Base-by-base conservation (phyloP, 345 rosid species). In the Trapa bicornis region DNA sequence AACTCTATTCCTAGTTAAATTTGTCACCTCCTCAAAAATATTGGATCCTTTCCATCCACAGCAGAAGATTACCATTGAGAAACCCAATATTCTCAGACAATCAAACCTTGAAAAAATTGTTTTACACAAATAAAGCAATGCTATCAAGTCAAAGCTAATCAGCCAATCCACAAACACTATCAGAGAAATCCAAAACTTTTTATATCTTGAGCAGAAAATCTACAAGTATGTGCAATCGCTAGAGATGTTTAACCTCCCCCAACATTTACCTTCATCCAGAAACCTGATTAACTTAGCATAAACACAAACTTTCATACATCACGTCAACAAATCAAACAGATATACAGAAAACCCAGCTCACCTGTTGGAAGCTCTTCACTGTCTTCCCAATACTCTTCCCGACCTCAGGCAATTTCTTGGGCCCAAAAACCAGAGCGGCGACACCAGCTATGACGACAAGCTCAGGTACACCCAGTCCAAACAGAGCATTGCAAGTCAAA, bases 311-410 rank as follows among this genome's bases (percentile, higher is more conserved):
- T 58, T 58, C 37, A 8, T 3, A 0, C 38, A 58, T n/a, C 17
- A 4, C 7, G 33, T 54, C 37, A 58, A 5, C 39, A 66, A 60
- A 69, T 69, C 13, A 71, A 22, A 73, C 43, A 33, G 66, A 65
- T 70, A 71, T 17, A 48, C 48, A 33, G 45, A 69, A 66, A 64
- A 65, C 67, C 50, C 9, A 66, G 67, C 74, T 39, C 73, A 92
- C 98, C 98, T 90, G 96, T 60, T 93, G 98, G 71, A 93, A 93
- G 77, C 98, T 88, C 73, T 83, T 93, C 76, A 93, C 87, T 33
- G 98, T 93, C 72, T 93, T 93, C 16, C 98, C 98, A 74, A 93
- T 87, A 74, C 89, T 90, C 79, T 64, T 93, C 45, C 98, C 97
- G 12, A 93, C 90, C 82, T 93, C 96, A 52, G 98, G 98, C 80